Percentiles rank a stretch among this genome's conserved stretches.
Evolutionary conservation across 352 stramenopile genomes (phyloP).

Genomic region (Globisporangium recalcitrans): DNA sequence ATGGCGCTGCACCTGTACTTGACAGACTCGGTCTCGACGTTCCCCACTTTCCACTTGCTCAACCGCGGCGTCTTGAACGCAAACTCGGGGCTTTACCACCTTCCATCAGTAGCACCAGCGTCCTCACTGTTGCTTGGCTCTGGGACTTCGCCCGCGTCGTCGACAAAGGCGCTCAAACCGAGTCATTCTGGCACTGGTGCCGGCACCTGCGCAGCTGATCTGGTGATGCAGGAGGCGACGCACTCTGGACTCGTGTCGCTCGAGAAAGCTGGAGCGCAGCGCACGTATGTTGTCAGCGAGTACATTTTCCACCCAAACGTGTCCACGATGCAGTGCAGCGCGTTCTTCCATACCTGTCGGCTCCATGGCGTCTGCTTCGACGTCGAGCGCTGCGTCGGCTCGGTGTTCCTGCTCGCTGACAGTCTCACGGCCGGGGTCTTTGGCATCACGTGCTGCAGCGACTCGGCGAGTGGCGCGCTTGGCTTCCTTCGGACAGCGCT

Average conservation of each 20-base stretch:
- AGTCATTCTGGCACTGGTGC: not conserved
- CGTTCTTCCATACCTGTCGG: constrained; percentile 87
- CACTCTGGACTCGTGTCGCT: constrained; percentile 17
- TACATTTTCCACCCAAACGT: constrained; percentile 81
- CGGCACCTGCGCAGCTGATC: constrained; percentile 8
- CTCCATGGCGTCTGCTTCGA: constrained; percentile 88
- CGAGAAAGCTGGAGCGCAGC: constrained; percentile 20
- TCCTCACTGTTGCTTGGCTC: not conserved
- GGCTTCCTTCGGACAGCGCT: constrained; percentile 62
- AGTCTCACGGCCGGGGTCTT: constrained; percentile 80
- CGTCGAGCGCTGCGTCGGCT: constrained; percentile 54
- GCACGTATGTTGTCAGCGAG: constrained; percentile 63
- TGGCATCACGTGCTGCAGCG: constrained; percentile 56
- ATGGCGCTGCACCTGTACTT: constrained; percentile 70
- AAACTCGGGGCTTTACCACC: constrained; percentile 29
- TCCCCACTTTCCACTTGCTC: constrained; percentile 67
- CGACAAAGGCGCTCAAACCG: not conserved
- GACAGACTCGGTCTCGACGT: constrained; percentile 69
- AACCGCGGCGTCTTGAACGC: constrained; percentile 35
- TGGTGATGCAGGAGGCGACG: constrained; percentile 29
- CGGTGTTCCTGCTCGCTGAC: constrained; percentile 69
- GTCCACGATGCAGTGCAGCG: constrained; percentile 64
- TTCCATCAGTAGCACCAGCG: constrained; percentile 16
- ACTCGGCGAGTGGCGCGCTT: constrained; percentile 41
- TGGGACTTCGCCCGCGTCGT: constrained; percentile 12